A percentile compares a stretch with the other conserved stretches of the same genome.
These are phyloP conservation scores for Rhizopus delemar DNA, from an alignment of 371 early-diverging fungal genomes.

Conservation along the genomic window DNA sequence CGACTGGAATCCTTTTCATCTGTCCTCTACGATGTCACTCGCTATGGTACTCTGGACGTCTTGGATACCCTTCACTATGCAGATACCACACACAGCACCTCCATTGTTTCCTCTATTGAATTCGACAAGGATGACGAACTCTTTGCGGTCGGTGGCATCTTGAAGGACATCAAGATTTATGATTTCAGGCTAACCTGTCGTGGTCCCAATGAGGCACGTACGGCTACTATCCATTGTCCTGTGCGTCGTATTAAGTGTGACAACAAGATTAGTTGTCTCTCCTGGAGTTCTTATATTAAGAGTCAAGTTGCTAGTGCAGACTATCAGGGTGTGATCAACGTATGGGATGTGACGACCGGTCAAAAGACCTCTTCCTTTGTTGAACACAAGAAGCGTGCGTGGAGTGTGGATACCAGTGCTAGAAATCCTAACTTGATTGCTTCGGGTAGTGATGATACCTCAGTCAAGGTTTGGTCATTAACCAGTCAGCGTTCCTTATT, in stretches of 20 bases:
- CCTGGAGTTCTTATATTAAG: constrained; percentile 85
- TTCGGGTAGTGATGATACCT: constrained; percentile 87
- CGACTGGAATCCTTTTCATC: constrained; percentile 54
- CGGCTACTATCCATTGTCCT: constrained; percentile 58
- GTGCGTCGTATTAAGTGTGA: constrained; percentile 60
- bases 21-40: constrained; percentile 67
- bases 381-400: constrained; percentile 89
- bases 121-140: constrained; percentile 90
- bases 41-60: constrained; percentile 63
- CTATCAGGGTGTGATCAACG: constrained; percentile 83
- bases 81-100: constrained; percentile 53
- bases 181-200: constrained; percentile 67
- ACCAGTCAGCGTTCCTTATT: constrained; percentile 65
- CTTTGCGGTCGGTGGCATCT: constrained; percentile 92
- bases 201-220: constrained; percentile 18
- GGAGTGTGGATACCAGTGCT: constrained; percentile 85
- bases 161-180: constrained; percentile 87
- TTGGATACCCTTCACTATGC: constrained; percentile 79
- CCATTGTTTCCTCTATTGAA: constrained; percentile 90
- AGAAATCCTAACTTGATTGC: constrained; percentile 79
- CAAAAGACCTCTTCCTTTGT: constrained; percentile 59
- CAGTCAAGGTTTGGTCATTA: constrained; percentile 89
- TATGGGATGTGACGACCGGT: constrained; percentile 83
- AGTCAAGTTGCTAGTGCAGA: constrained; percentile 83
- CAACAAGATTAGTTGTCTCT: constrained; percentile 78